Evolutionary conservation across 306 rosid genomes (phyloP), one percentile per base, ranked within the genome.

Genomic region (Corylus heterophylla): DNA sequence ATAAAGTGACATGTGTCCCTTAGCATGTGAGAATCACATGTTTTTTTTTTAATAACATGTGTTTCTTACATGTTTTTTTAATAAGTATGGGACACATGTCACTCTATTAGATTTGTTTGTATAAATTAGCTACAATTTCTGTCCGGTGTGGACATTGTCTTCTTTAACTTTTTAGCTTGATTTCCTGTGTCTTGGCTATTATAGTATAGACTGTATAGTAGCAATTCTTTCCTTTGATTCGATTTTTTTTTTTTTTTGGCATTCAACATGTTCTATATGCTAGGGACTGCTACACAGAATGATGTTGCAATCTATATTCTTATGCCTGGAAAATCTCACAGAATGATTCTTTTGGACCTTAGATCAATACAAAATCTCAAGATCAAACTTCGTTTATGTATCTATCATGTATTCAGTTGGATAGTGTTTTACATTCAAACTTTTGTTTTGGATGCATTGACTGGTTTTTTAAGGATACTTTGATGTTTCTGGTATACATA

Each of bases 91-190:
- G 35, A 3, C 35, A 31, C 35, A 31, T 31, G 35, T 31, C 35
- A 31, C 35, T 31, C 35, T 31, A 31, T 31, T 31, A 31, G 35
- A 31, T 31, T 31, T 2, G 35, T 31, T 31, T 31, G 35, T 31
- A 31, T 31, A 31, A 1, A 31, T 31, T 31, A 31, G 2, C 35
- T 2, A 31, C 35, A 31, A 31, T 31, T 31, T 31, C 35, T 31
- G 35, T 31, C 35, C 35, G 2, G 35, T 31, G 17, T 42, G 39
- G 51, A 42, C 66, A n/a, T 8, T 4, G 7, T 8, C 51, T 67
- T 67, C 72, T 42, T 18, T 10, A 44, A 67, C 51, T 67, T 48
- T 66, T 35, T 67, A 39, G 72, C 72, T 58, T 67, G 50, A 67
- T 67, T 67, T 22, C 71, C 42, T 39, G 20, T 4, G 35, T 25